Conservation (phyloP, 768 basidiomycete genomes). For the Lanmaoa rubissima region DNA sequence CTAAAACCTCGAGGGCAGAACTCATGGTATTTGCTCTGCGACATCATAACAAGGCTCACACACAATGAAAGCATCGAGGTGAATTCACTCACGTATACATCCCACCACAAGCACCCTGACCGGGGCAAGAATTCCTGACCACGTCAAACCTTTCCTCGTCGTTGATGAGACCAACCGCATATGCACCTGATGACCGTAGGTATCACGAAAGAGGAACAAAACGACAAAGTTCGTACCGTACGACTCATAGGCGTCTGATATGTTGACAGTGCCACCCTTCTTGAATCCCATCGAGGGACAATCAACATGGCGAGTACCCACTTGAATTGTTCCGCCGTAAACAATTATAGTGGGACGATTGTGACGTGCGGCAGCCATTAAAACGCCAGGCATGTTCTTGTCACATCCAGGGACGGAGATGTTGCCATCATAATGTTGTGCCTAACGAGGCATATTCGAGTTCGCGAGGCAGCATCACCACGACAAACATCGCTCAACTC, state of each 20-base stretch:
- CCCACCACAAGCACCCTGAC: constrained; percentile 81
- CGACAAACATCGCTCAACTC: constrained; percentile 4
- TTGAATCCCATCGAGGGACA: constrained; percentile 76
- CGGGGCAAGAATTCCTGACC: constrained; percentile 82
- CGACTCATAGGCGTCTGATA: constrained; percentile 82
- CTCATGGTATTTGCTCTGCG: constrained; percentile 84
- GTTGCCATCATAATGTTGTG: constrained; percentile 87
- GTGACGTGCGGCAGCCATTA: constrained; percentile 83
- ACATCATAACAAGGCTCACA: background rate
- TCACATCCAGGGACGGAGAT: constrained; percentile 87
- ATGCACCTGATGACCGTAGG: constrained; percentile 55
- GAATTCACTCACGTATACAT: constrained; percentile 69
- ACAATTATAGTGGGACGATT: constrained; percentile 87
- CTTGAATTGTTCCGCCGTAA: constrained; percentile 82
- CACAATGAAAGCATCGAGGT: background rate
- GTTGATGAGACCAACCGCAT: constrained; percentile 67
- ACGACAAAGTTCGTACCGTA: constrained; percentile 48
- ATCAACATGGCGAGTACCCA: constrained; percentile 73
- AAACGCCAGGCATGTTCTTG: constrained; percentile 90
- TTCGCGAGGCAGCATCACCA: background rate
- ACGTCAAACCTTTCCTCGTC: constrained; percentile 85
- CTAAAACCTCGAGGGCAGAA: constrained; percentile 77
- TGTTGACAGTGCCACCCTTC: constrained; percentile 82
- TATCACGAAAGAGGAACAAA: background rate
- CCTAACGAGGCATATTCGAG: constrained; percentile 39